A percentile compares a stretch with the other conserved stretches of the same genome.
These are phyloP conservation scores for Colletotrichum plurivorum DNA, from an alignment of 2,329 filamentous ascomycete species.

Conservation along the genomic window DNA sequence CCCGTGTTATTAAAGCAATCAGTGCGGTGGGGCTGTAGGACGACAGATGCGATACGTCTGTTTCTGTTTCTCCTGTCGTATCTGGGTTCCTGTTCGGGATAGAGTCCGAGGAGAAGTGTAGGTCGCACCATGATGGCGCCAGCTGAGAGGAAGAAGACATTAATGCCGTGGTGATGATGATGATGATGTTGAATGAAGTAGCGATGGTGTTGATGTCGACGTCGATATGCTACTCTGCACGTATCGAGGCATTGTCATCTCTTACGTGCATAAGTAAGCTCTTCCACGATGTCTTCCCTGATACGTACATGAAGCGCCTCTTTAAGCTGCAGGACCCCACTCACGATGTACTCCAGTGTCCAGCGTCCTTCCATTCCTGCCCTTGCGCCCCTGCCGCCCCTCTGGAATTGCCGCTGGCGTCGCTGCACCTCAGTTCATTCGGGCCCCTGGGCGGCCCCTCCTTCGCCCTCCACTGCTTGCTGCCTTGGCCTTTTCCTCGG, in stretches of 20 bases:
- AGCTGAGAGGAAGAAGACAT: background rate
- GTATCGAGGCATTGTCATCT: too few species aligned
- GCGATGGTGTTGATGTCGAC: too few species aligned
- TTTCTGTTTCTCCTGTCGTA: constrained; percentile 14
- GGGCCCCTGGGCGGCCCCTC: background rate
- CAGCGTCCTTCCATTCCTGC: background rate
- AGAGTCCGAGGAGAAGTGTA: constrained; percentile 1
- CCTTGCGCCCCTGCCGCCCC: constrained; percentile 4
- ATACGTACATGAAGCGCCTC: too few species aligned
- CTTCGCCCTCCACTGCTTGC: too few species aligned
- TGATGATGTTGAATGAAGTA: too few species aligned
- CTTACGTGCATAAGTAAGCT: too few species aligned
- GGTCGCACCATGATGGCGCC: constrained; percentile 1
- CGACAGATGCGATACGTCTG: constrained; percentile 27
- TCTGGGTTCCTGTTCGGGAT: background rate
- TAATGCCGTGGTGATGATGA: too few species aligned
- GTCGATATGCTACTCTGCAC: too few species aligned
- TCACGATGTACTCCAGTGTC: constrained; percentile 1
- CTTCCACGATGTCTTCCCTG: too few species aligned
- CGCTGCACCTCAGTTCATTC: constrained; percentile 2
- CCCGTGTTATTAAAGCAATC: constrained; percentile 36
- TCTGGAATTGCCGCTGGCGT: constrained; percentile 28
- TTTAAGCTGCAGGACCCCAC: too few species aligned
- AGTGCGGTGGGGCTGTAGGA: constrained; percentile 33
- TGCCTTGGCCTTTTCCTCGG: too few species aligned